Conservation (phyloP, 176 grass and related monocot species). For the Eleusine indica region DNA sequence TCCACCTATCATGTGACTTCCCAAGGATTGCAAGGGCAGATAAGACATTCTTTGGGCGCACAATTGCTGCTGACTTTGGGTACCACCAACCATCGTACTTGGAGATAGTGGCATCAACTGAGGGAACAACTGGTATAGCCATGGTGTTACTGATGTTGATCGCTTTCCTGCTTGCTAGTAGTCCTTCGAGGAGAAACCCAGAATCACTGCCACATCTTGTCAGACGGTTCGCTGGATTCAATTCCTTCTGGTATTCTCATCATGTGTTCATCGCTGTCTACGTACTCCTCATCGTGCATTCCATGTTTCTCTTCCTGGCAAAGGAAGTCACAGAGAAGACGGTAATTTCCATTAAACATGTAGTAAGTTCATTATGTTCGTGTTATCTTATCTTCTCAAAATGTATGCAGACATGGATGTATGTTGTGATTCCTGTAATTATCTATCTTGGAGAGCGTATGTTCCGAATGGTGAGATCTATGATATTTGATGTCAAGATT, state of each 20-base stretch:
- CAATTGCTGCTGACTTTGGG: slow-evolving; percentile 51
- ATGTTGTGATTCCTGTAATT: slow-evolving; percentile 56
- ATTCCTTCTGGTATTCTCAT: slow-evolving; percentile 78
- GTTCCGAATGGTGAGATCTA: slow-evolving; percentile 56
- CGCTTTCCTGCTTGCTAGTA: slow-evolving; percentile 62
- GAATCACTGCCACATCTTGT: slow-evolving; percentile 45
- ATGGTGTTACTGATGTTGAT: slow-evolving; percentile 69
- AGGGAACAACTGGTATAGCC: slow-evolving; percentile 63
- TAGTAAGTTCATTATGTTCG: neutral
- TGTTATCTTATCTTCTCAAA: slow-evolving; percentile 11
- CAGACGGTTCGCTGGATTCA: slow-evolving; percentile 52
- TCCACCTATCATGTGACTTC: slow-evolving; percentile 71
- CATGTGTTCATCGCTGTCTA: slow-evolving; percentile 68
- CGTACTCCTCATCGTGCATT: slow-evolving; percentile 65
- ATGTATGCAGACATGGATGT: slow-evolving; percentile 71
- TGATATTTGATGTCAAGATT: slow-evolving; percentile 46
- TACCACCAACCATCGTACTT: slow-evolving; percentile 64
- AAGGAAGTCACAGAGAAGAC: slow-evolving; percentile 63
- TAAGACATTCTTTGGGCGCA: slow-evolving; percentile 46
- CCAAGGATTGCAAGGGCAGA: slow-evolving; percentile 59
- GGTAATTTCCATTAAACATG: slow-evolving; percentile 41
- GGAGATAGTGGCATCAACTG: slow-evolving; percentile 56
- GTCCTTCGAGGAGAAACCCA: slow-evolving; percentile 48
- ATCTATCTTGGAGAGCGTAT: slow-evolving; percentile 61
- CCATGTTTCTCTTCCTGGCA: slow-evolving; percentile 70